These are phyloP conservation scores for Syzygium aqueum DNA, from an alignment of 345 rosid species.

Conservation along the genomic window DNA sequence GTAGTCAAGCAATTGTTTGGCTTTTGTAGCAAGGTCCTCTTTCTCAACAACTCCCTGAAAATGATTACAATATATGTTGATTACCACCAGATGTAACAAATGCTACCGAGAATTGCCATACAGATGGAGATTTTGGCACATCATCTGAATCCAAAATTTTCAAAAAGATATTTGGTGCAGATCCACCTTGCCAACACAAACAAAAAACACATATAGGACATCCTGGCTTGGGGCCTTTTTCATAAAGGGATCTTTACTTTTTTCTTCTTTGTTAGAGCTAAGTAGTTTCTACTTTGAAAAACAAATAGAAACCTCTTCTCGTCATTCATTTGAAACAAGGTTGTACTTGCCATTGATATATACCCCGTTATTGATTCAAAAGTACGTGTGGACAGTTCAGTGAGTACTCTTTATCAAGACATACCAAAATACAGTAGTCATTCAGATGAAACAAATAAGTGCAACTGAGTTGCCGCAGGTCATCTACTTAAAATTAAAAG, in stretches of 20 bases:
- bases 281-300: neutral
- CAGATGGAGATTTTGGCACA: neutral
- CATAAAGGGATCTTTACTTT: neutral
- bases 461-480: neutral
- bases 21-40: conserved; percentile 27
- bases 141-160: neutral
- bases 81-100: neutral
- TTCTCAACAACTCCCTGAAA: conserved; percentile 48
- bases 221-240: neutral
- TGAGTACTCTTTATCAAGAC: neutral
- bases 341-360: neutral
- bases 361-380: neutral
- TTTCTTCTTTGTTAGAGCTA: neutral
- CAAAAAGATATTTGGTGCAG: neutral
- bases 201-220: neutral
- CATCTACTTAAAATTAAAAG: neutral
- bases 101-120: neutral
- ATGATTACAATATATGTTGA: neutral
- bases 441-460: neutral
- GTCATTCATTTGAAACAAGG: neutral
- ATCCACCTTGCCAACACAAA: neutral
- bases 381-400: neutral
- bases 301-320: neutral
- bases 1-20: conserved; percentile 15
- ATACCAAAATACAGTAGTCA: neutral